Evolutionary conservation across 805 yeast genomes (phyloP).

Genomic region (Ogataea siamensis): DNA sequence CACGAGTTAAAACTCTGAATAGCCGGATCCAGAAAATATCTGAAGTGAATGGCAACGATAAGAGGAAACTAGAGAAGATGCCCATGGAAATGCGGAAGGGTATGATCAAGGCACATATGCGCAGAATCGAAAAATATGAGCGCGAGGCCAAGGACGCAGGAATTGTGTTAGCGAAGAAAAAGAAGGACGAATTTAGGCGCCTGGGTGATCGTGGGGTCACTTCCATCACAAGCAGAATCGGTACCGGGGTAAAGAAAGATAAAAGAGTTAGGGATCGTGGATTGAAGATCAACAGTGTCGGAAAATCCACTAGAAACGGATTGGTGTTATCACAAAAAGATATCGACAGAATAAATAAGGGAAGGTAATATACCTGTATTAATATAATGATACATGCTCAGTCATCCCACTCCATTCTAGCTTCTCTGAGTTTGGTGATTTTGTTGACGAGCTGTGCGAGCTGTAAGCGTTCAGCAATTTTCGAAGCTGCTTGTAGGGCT

Average conservation of each 20-base stretch:
- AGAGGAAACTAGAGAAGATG: conserved; percentile 61
- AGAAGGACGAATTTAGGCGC: conserved; percentile 63
- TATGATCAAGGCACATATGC: conserved; percentile 58
- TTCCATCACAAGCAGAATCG: conserved; percentile 49
- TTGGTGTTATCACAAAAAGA: conserved; percentile 66
- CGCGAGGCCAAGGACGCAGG: conserved; percentile 87
- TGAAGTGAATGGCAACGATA: conserved; percentile 41
- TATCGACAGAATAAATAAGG: conserved; percentile 40
- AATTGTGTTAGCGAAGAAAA: conserved; percentile 70
- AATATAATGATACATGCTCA: conserved; percentile 3
- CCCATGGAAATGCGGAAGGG: conserved; percentile 90
- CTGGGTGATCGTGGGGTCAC: conserved; percentile 55
- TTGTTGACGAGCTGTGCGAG: conserved; percentile 50
- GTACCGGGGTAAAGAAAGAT: conserved; percentile 41
- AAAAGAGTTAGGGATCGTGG: conserved; percentile 66
- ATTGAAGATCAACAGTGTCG: conserved; percentile 70
- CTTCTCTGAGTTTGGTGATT: conserved; percentile 54
- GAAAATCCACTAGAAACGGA: conserved; percentile 77
- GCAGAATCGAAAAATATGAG: conserved; percentile 57
- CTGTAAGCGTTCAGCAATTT: conserved; percentile 76
- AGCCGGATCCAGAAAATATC: conserved; percentile 54
- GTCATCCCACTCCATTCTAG: conserved; percentile 37
- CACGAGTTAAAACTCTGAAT: conserved; percentile 61
- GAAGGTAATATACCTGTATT: conserved; percentile 5
- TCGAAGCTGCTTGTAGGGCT: conserved; percentile 79